These are phyloP conservation scores for Ballota nigra DNA, from an alignment of 257 asterid species.

Conservation along the genomic window DNA sequence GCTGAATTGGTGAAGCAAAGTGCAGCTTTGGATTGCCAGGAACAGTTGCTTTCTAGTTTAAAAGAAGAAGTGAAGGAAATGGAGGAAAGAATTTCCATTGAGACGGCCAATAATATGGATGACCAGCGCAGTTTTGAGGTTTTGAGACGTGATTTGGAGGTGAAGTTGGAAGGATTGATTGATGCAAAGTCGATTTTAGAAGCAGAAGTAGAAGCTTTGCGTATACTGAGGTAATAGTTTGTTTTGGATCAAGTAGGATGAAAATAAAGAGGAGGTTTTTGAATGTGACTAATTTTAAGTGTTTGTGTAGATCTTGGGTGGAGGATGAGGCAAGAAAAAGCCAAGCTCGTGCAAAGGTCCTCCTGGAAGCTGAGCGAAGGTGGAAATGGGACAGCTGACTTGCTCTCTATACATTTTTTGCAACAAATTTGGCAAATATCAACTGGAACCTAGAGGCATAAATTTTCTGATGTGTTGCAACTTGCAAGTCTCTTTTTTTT, in stretches of 20 bases:
- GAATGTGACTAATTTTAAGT: not conserved
- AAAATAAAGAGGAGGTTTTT: not conserved
- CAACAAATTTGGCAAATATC: not conserved
- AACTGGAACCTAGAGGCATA: not conserved
- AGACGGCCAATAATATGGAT: conserved; percentile 39
- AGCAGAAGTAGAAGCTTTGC: conserved; percentile 82
- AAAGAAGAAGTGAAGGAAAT: conserved; percentile 64
- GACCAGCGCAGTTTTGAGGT: conserved; percentile 38
- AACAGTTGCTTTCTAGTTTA: conserved; percentile 64
- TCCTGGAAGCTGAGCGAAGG: conserved; percentile 72
- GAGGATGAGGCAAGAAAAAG: conserved; percentile 88
- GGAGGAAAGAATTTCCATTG: conserved; percentile 49
- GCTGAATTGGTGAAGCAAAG: conserved; percentile 61
- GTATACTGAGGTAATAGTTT: conserved; percentile 63
- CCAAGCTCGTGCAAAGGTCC: conserved; percentile 72
- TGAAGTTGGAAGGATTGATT: conserved; percentile 47
- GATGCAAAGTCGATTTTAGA: conserved; percentile 74
- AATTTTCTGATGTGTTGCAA: not conserved
- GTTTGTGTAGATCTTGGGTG: conserved; percentile 74
- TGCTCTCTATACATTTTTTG: not conserved
- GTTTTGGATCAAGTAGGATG: not conserved
- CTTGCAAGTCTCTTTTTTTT: too few species aligned
- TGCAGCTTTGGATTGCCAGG: conserved; percentile 88
- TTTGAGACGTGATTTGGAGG: conserved; percentile 38
- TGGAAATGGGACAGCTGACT: conserved; percentile 77